These are phyloP conservation scores for Westerdykella aurantiaca DNA, from an alignment of 2,329 filamentous ascomycete genomes.

Conservation along the genomic window DNA sequence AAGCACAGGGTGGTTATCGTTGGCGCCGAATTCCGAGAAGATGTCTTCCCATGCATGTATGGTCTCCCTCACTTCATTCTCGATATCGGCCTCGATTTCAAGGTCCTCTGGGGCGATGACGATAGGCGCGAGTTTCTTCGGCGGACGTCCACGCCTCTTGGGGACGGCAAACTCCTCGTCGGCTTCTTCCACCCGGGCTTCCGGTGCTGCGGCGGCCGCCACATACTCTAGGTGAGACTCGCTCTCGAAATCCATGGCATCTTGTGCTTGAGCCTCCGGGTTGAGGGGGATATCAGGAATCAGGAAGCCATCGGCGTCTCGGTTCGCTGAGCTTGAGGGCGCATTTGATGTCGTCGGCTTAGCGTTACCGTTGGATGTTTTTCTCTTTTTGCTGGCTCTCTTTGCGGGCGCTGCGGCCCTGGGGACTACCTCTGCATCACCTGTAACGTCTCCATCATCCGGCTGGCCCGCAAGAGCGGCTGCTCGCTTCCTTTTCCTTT, in stretches of 20 bases:
- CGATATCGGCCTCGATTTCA: slow-evolving; percentile 43
- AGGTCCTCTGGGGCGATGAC: slow-evolving; percentile 43
- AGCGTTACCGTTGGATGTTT: slow-evolving; percentile 16
- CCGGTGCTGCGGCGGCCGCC: neutral
- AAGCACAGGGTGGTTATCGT: slow-evolving; percentile 26
- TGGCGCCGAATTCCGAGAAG: slow-evolving; percentile 25
- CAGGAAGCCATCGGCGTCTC: slow-evolving; percentile 40
- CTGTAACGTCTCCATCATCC: slow-evolving; percentile 6
- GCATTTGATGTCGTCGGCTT: neutral
- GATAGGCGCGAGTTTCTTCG: slow-evolving; percentile 28
- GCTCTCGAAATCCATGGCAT: neutral
- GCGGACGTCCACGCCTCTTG: slow-evolving; percentile 35
- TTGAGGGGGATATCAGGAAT: slow-evolving; percentile 32
- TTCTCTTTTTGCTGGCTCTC: slow-evolving; percentile 21
- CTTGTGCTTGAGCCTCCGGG: neutral
- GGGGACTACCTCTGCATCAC: slow-evolving; percentile 8
- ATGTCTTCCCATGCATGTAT: slow-evolving; percentile 26
- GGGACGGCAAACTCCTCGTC: slow-evolving; percentile 16
- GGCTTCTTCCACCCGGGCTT: slow-evolving; percentile 6
- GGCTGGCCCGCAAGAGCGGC: slow-evolving; percentile 9
- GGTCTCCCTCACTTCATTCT: slow-evolving; percentile 40
- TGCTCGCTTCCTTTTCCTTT: slow-evolving; percentile 25
- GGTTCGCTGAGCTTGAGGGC: slow-evolving; percentile 14
- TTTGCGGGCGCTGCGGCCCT: slow-evolving; percentile 4
- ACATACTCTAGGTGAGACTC: neutral